Percentiles rank a stretch among this genome's conserved stretches.
Conservation (phyloP, 2,329 filamentous ascomycete genomes). For the Colletotrichum acutatum region DNA sequence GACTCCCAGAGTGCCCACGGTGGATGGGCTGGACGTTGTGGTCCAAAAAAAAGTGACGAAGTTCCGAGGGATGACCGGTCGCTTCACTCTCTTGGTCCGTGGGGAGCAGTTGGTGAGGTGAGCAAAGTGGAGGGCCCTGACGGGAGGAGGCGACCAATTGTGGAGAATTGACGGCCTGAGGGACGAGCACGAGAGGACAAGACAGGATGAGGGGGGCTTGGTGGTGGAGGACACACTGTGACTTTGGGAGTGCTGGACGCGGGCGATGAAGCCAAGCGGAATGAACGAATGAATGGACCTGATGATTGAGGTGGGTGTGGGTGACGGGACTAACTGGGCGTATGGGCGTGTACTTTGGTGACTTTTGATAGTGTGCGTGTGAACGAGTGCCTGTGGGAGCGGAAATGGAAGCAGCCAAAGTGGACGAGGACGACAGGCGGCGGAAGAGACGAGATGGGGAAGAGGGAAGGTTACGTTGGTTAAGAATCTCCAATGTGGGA, state of each 20-base stretch:
- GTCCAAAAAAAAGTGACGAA: conserved; percentile 33
- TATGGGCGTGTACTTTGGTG: neutral
- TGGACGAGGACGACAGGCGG: conserved; percentile 17
- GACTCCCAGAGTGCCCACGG: neutral
- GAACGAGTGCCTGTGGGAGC: conserved; percentile 10
- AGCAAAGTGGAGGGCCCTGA: conserved; percentile 21
- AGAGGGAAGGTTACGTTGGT: neutral
- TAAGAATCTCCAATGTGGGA: neutral
- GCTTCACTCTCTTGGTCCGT: conserved; percentile 26
- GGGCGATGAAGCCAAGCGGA: neutral
- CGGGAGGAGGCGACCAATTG: conserved; percentile 27
- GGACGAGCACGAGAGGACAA: conserved; percentile 4
- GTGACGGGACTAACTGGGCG: neutral
- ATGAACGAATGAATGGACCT: too few species aligned
- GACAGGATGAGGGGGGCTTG: neutral
- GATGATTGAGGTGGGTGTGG: too few species aligned
- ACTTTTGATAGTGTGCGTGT: neutral
- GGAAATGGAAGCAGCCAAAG: conserved; percentile 12
- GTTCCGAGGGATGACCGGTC: conserved; percentile 33
- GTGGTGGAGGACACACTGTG: neutral
- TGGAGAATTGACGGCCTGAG: conserved; percentile 14
- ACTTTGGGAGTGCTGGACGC: neutral
- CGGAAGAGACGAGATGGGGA: neutral
- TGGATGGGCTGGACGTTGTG: conserved; percentile 16
- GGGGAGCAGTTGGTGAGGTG: conserved; percentile 13